Percentiles rank a stretch among this genome's conserved stretches.
Evolutionary conservation across 768 basidiomycete genomes (phyloP).

Genomic region (Pulveroboletus sp.): DNA sequence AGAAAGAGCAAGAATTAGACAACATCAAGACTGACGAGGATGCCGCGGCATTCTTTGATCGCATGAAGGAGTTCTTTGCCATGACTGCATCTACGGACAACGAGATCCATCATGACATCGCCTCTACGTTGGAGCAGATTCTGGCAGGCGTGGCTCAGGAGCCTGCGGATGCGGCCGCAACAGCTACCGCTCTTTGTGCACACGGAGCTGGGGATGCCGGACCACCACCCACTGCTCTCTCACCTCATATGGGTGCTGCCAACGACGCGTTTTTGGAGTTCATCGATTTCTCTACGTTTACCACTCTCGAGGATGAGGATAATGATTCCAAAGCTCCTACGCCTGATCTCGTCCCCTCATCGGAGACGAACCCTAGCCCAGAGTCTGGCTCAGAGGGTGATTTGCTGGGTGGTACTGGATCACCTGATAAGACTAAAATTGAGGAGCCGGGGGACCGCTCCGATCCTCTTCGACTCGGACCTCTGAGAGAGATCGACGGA

Average conservation of each 20-base stretch:
- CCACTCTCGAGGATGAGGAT: constrained; percentile 51
- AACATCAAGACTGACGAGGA: constrained; percentile 65
- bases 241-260: constrained; percentile 33
- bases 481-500: constrained; percentile 69
- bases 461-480: constrained; percentile 53
- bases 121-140: constrained; percentile 58
- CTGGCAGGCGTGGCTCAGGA: constrained; percentile 52
- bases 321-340: constrained; percentile 64
- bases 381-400: constrained; percentile 68
- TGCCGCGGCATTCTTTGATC: constrained; percentile 54
- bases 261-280: constrained; percentile 43
- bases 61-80: constrained; percentile 60
- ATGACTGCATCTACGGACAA: constrained; percentile 37
- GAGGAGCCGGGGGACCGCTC: constrained; percentile 43
- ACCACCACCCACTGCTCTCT: constrained; percentile 31
- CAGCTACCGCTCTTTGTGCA: constrained; percentile 24
- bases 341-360: constrained; percentile 64
- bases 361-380: constrained; percentile 74
- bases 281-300: constrained; percentile 65
- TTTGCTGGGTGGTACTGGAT: constrained; percentile 39
- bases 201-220: constrained; percentile 26
- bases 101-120: constrained; percentile 43
- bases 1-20: constrained; percentile 36
- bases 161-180: constrained; percentile 30
- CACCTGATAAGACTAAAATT: constrained; percentile 47